Conservation (phyloP, 1,284 basidiomycete species). For the Earliella scabrosa region DNA sequence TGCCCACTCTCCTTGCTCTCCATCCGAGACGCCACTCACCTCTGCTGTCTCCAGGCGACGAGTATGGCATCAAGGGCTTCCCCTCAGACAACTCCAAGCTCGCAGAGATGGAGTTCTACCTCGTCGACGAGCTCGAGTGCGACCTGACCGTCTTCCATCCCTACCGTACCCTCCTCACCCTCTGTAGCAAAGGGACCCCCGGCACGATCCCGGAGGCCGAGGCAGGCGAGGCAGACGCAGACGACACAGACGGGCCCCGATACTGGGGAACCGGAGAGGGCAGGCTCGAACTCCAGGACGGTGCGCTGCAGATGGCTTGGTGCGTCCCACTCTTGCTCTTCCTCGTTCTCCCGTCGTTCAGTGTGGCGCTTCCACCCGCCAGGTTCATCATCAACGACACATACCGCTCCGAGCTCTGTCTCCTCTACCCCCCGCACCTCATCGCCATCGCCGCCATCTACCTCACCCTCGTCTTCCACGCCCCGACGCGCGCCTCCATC, state of each 20-base stretch:
- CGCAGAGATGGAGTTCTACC: constrained; percentile 99
- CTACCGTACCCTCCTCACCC: constrained; percentile 82
- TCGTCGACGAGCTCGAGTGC: constrained; percentile 95
- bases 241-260: constrained; percentile 61
- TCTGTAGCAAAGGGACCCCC: constrained; percentile 64
- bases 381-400: constrained; percentile 98
- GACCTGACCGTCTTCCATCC: constrained; percentile 95
- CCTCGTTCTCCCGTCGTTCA: not conserved
- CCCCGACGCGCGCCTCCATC: constrained; percentile 51
- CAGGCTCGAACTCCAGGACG: constrained; percentile 67
- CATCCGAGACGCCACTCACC: too few species aligned
- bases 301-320: constrained; percentile 80
- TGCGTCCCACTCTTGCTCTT: constrained; percentile 32
- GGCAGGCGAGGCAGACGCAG: constrained; percentile 64
- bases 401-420: constrained; percentile 88
- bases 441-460: constrained; percentile 93
- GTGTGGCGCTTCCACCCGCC: not conserved
- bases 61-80: constrained; percentile 76
- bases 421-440: constrained; percentile 92
- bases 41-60: constrained; percentile 47
- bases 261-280: constrained; percentile 80
- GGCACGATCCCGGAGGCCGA: constrained; percentile 50
- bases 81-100: constrained; percentile 88
- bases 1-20: constrained; percentile 28
- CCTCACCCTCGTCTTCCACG: constrained; percentile 77